A percentile compares a stretch with the other conserved stretches of the same genome.
Evolutionary conservation across 1,139 yeast species (phyloP).

Genomic region (Arxiozyma bovina): DNA sequence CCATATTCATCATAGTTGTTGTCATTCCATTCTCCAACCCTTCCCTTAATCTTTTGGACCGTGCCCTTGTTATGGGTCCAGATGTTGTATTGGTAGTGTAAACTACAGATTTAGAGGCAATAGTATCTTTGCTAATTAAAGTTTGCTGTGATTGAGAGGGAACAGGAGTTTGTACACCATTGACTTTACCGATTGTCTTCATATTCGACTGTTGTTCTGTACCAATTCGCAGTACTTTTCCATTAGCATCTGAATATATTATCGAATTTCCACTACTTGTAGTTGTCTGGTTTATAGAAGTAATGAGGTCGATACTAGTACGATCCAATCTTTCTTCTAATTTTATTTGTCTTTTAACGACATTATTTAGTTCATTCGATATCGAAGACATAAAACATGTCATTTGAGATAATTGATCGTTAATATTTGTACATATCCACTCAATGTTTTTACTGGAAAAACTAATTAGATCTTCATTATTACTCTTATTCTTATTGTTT

Average conservation of each 20-base stretch:
- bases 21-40: not conserved
- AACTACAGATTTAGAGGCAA: not conserved
- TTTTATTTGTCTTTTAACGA: constrained; percentile 11
- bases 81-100: not conserved
- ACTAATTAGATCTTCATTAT: not conserved
- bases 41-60: not conserved
- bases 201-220: not conserved
- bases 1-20: not conserved
- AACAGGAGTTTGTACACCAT: not conserved
- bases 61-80: constrained; percentile 6
- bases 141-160: not conserved
- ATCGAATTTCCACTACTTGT: not conserved
- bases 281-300: not conserved
- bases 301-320: too few species aligned
- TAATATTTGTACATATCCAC: not conserved
- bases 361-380: constrained; percentile 3
- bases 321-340: constrained; percentile 8
- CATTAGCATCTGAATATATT: not conserved
- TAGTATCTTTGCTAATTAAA: not conserved
- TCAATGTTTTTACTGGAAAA: not conserved
- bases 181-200: not conserved
- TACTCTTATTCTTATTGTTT: not conserved
- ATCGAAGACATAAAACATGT: constrained; percentile 1
- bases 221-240: not conserved
- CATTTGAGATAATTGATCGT: not conserved